Percentiles rank a stretch among this genome's conserved stretches.
phyloP scores from a whole-genome alignment of 768 basidiomycete species.

The Hericium erinaceus region DNA sequence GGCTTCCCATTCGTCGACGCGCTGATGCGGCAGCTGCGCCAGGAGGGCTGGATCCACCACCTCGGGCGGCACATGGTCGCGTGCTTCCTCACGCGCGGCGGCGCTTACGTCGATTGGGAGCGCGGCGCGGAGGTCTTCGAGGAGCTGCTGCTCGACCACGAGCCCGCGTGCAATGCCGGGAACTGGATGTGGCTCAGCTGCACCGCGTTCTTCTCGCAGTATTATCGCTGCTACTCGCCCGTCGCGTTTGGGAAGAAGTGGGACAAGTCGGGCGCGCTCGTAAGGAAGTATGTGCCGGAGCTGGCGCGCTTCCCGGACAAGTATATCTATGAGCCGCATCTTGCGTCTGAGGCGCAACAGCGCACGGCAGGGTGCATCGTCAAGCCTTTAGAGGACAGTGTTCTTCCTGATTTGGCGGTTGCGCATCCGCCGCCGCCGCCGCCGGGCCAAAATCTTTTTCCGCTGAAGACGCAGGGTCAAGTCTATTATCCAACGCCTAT shows the following conservation, averaged over 20 bases:
- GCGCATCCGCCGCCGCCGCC: neutral
- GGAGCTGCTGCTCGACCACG: conserved; percentile 3
- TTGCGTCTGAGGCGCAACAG: neutral
- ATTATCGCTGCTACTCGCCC: neutral
- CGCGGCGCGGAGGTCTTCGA: conserved; percentile 13
- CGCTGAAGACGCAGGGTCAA: neutral
- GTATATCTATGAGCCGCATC: conserved; percentile 1
- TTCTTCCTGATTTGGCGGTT: neutral
- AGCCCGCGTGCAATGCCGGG: conserved; percentile 1
- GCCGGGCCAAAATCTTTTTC: neutral
- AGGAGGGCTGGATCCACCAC: conserved; percentile 16
- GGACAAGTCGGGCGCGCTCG: neutral
- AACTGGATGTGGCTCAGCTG: conserved; percentile 6
- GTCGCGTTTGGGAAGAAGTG: conserved; percentile 3
- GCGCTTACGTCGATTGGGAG: conserved; percentile 21
- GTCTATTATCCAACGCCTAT: neutral
- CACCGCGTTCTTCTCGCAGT: conserved; percentile 2
- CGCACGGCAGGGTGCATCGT: neutral
- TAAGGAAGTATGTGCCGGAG: neutral
- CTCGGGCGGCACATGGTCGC: conserved; percentile 21
- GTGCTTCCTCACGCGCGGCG: conserved; percentile 19
- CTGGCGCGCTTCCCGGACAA: neutral
- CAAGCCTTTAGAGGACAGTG: neutral
- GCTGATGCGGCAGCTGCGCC: conserved; percentile 13
- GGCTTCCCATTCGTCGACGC: conserved; percentile 14